Conservation (phyloP, 1,284 basidiomycete genomes). For the Tranzscheliella williamsii region DNA sequence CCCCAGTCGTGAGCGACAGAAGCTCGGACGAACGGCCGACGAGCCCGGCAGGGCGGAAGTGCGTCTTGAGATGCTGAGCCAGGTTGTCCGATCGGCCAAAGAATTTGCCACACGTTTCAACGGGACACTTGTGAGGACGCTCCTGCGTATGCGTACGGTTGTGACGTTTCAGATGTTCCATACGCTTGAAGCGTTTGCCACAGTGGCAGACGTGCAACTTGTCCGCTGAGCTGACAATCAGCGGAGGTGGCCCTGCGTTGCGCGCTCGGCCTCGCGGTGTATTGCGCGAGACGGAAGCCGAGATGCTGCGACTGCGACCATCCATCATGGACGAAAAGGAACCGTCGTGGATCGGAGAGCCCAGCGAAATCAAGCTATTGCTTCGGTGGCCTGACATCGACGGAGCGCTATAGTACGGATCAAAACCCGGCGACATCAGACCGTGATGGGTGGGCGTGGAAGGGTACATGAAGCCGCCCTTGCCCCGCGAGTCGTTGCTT, state of each 20-base stretch:
- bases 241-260: conserved; percentile 48
- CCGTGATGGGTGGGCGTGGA: conserved; percentile 23
- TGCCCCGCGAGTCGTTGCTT: conserved; percentile 6
- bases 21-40: conserved; percentile 39
- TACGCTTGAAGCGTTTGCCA: conserved; percentile 58
- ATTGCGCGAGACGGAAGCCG: conserved; percentile 24
- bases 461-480: conserved; percentile 22
- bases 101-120: conserved; percentile 55
- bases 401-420: conserved; percentile 40
- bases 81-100: conserved; percentile 60
- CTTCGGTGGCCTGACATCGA: conserved; percentile 43
- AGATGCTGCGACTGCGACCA: conserved; percentile 22
- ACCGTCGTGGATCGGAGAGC: conserved; percentile 27
- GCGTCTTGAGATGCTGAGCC: conserved; percentile 60
- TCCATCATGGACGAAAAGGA: conserved; percentile 28
- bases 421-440: conserved; percentile 33
- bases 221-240: conserved; percentile 58
- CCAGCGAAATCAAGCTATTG: conserved; percentile 44
- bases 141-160: conserved; percentile 59
- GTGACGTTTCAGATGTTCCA: conserved; percentile 61
- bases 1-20: conserved; percentile 23
- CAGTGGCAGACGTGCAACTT: conserved; percentile 59
- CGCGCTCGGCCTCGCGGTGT: conserved; percentile 32
- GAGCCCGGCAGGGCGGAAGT: conserved; percentile 48
- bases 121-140: conserved; percentile 56